phyloP scores from a whole-genome alignment of 164 flowering plant species.

The Saururus chinensis region DNA sequence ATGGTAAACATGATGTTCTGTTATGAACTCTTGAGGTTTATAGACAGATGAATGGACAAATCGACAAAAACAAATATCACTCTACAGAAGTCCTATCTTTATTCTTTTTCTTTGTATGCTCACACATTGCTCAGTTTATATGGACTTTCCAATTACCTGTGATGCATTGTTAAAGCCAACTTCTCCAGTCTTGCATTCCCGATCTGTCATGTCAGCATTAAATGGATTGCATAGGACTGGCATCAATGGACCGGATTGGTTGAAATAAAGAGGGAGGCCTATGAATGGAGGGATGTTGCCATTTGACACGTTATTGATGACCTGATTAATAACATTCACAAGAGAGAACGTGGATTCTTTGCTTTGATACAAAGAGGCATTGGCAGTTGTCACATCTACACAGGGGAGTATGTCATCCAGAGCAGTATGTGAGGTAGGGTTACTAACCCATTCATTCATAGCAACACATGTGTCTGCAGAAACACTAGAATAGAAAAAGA shows the following conservation, averaged over 20 bases:
- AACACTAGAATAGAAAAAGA: slow-evolving; percentile 34
- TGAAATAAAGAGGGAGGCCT: slow-evolving; percentile 36
- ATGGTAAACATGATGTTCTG: too few species aligned
- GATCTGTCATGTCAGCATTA: slow-evolving; percentile 21
- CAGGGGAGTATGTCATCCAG: slow-evolving; percentile 83
- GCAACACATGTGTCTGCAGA: slow-evolving; percentile 74
- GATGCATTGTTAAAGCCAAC: slow-evolving; percentile 43
- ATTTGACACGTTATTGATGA: slow-evolving; percentile 50
- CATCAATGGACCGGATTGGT: slow-evolving; percentile 66
- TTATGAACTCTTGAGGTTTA: too few species aligned
- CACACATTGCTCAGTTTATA: too few species aligned
- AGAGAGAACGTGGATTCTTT: slow-evolving; percentile 48
- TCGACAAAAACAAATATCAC: too few species aligned
- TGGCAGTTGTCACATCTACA: slow-evolving; percentile 70
- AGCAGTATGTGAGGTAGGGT: slow-evolving; percentile 79
- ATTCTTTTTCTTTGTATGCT: too few species aligned
- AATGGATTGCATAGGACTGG: slow-evolving; percentile 69
- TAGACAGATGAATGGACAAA: too few species aligned
- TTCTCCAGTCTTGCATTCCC: slow-evolving; percentile 41
- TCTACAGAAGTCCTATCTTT: too few species aligned
- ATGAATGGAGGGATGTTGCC: slow-evolving; percentile 30
- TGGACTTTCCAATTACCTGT: slow-evolving; percentile 25
- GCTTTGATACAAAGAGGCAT: slow-evolving; percentile 43
- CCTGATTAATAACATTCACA: slow-evolving; percentile 36
- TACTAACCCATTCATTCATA: slow-evolving; percentile 78